A percentile compares a stretch with the other conserved stretches of the same genome.
Evolutionary conservation across 495 filamentous ascomycete species (phyloP).

Genomic region (Cudoniella acicularis): DNA sequence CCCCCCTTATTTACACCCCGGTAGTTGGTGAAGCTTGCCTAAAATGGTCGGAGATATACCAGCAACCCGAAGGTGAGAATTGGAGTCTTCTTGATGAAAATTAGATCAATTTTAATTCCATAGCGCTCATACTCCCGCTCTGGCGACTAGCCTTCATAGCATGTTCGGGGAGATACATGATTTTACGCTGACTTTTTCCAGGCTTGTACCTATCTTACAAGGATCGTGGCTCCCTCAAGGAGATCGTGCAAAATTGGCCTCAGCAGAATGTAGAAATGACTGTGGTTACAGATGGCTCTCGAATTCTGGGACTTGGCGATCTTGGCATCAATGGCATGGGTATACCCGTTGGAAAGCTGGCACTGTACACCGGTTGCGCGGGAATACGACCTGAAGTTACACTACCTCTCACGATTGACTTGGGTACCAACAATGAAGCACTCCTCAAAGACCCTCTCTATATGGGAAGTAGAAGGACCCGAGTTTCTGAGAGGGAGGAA

Average conservation of each 20-base stretch:
- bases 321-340: slow-evolving; percentile 83
- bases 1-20: slow-evolving; percentile 77
- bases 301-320: slow-evolving; percentile 77
- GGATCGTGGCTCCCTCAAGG: slow-evolving; percentile 67
- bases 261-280: slow-evolving; percentile 72
- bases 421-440: slow-evolving; percentile 70
- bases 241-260: slow-evolving; percentile 75
- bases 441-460: slow-evolving; percentile 73
- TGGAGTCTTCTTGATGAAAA: neutral
- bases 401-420: slow-evolving; percentile 70
- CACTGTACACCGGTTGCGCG: slow-evolving; percentile 73
- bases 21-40: slow-evolving; percentile 79
- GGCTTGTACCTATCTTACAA: slow-evolving; percentile 73
- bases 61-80: slow-evolving; percentile 66
- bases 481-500: slow-evolving; percentile 66
- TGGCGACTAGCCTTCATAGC: too few relatives aligned
- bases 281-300: slow-evolving; percentile 75
- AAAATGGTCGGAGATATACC: slow-evolving; percentile 79
- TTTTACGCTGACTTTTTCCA: slow-evolving; percentile 24
- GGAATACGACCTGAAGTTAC: slow-evolving; percentile 73
- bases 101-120: neutral
- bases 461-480: slow-evolving; percentile 66
- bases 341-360: slow-evolving; percentile 75
- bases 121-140: neutral
- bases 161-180: too few relatives aligned